Percentiles rank a stretch among this genome's conserved stretches.
phyloP scores from a whole-genome alignment of 176 grass and related monocot species.

The Cenchrus purpureus region DNA sequence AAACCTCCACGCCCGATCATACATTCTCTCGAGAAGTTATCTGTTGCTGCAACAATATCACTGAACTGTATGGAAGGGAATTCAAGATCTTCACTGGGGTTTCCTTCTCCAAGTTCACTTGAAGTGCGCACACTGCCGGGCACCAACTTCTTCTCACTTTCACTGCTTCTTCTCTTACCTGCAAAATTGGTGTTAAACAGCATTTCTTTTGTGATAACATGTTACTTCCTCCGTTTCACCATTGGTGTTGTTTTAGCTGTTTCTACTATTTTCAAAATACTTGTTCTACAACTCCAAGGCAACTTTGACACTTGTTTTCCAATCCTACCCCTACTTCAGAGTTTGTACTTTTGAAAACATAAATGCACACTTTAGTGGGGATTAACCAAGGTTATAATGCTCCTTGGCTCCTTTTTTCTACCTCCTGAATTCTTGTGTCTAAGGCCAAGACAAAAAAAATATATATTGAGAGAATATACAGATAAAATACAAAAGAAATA shows the following conservation, averaged over 20 bases:
- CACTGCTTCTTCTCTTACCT: slow-evolving; percentile 16
- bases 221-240: too few species aligned
- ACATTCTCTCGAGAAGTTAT: slow-evolving; percentile 47
- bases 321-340: too few species aligned
- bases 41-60: slow-evolving; percentile 43
- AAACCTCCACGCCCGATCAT: slow-evolving; percentile 63
- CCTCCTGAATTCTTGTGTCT: too few species aligned
- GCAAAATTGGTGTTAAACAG: not conserved
- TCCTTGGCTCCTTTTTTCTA: too few species aligned
- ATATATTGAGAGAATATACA: not conserved
- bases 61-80: slow-evolving; percentile 48
- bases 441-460: too few species aligned
- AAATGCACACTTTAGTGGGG: too few species aligned
- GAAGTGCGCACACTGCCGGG: slow-evolving; percentile 8
- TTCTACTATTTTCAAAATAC: too few species aligned
- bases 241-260: too few species aligned
- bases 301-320: too few species aligned
- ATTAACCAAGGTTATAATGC: too few species aligned
- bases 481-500: not conserved
- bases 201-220: not conserved
- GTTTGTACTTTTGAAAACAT: too few species aligned
- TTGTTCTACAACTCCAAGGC: too few species aligned
- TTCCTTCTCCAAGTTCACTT: slow-evolving; percentile 10
- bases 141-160: slow-evolving; percentile 36
- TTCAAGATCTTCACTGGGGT: slow-evolving; percentile 32